phyloP scores from a whole-genome alignment of 2,329 filamentous ascomycete species.

The Colletotrichum sp. region DNA sequence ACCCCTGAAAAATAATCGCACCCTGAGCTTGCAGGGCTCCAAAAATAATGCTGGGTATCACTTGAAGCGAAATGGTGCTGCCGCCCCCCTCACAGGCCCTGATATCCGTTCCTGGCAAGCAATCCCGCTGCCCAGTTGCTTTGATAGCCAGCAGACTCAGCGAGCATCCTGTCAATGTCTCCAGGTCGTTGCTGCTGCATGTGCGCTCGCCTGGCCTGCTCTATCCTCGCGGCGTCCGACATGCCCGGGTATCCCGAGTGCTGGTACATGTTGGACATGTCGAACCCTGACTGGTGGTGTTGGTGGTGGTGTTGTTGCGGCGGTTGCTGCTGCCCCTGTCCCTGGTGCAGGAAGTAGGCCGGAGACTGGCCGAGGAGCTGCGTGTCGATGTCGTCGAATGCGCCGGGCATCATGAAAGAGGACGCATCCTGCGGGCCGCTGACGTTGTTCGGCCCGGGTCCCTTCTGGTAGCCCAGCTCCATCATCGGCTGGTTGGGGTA shows the following conservation, averaged over 20 bases:
- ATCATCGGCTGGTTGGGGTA: constrained; percentile 81
- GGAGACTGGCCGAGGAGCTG: constrained; percentile 75
- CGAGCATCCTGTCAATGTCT: constrained; percentile 22
- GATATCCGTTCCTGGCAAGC: constrained; percentile 21
- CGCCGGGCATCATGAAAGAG: constrained; percentile 56
- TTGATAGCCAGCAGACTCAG: constrained; percentile 21
- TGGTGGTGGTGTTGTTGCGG: constrained; percentile 32
- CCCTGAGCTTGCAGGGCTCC: constrained; percentile 20
- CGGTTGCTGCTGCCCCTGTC: constrained; percentile 34
- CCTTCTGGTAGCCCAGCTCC: constrained; percentile 53
- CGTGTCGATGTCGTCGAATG: constrained; percentile 73
- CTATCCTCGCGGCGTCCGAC: constrained; percentile 17
- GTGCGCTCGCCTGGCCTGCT: constrained; percentile 19
- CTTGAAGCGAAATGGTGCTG: constrained; percentile 17
- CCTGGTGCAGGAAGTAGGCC: constrained; percentile 72
- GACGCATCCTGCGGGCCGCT: constrained; percentile 37
- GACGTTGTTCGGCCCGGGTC: constrained; percentile 35
- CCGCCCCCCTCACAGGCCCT: constrained; percentile 4
- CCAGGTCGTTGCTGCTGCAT: constrained; percentile 23
- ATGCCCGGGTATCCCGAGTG: constrained; percentile 18
- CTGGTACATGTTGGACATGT: constrained; percentile 21
- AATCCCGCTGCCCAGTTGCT: constrained; percentile 22
- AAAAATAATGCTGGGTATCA: constrained; percentile 22
- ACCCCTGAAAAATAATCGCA: constrained; percentile 3
- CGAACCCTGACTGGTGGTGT: constrained; percentile 21